Evolutionary conservation across 192 early-diverging fungal genomes (phyloP).

Genomic region (Helicostylum pulchrum): DNA sequence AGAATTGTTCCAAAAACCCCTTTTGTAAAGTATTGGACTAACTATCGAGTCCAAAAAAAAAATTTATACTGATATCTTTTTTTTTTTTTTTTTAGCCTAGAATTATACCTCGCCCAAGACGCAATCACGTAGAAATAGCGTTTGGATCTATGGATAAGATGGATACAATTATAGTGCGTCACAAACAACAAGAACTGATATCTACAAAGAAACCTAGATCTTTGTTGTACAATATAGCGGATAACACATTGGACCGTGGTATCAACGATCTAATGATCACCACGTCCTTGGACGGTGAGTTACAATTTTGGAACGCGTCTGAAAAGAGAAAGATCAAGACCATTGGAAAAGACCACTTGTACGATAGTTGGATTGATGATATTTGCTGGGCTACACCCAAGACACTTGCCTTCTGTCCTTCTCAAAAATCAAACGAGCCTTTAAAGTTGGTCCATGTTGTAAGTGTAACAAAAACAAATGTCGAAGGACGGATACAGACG

Average conservation of each 20-base stretch:
- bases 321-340: slow-evolving; percentile 4
- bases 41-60: too few species aligned
- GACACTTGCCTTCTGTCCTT: not conserved
- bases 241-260: not conserved
- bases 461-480: not conserved
- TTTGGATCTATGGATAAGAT: too few species aligned
- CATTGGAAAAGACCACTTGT: not conserved
- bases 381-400: slow-evolving; percentile 5
- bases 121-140: too few species aligned
- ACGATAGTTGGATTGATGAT: slow-evolving; percentile 11
- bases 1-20: too few species aligned
- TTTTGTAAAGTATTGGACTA: too few species aligned
- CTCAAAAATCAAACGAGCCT: not conserved
- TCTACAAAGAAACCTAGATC: not conserved
- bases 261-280: not conserved
- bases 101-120: too few species aligned
- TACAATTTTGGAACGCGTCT: not conserved
- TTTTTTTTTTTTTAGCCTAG: too few species aligned
- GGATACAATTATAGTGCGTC: too few species aligned
- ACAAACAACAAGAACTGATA: too few species aligned
- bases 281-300: not conserved
- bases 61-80: too few species aligned
- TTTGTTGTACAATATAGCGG: not conserved
- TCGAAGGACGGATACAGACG: slow-evolving; percentile 3
- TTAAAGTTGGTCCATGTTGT: not conserved